Base-by-base conservation (phyloP, 805 yeast species). In the Candida golubevii region DNA sequence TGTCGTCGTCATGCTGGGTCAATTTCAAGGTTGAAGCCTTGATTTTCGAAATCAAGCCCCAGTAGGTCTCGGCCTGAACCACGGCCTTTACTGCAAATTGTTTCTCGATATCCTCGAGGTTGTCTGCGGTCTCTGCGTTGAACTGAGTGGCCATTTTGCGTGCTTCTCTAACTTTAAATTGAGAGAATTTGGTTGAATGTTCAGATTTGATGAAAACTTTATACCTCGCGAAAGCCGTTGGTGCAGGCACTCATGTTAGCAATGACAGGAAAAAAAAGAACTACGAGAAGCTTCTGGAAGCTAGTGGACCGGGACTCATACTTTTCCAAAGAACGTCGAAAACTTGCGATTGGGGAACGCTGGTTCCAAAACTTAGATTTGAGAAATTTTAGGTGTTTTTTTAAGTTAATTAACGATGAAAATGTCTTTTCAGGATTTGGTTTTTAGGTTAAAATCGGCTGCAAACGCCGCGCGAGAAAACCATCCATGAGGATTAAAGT, bases 71-170 rank as follows among this genome's bases (percentile, higher is more conserved):
- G 46, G 96, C 93, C 65, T 93, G 98, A 66, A 79, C 82, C 13
- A 93, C 99, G 6, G 98, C 99, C 67, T 85, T 88, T 47, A 93
- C 99, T 35, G 99, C 98, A 61, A 93, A 93, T 71, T 93, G 98
- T 76, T 82, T 88, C 68, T 93, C 99, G 59, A 93, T 88, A 58
- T 88, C 96, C 67, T 91, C 98, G 57, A 88, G 74, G 72, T 93
- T 93, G 49, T 93, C 97, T 37, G 99, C 97, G 47, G 75, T 77
- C 59, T 93, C 96, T 14, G 99, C 90, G 58, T 84, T 79, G 61
- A 88, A 88, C 46, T 65, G 66, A 13, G 69, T 58, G 36, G 67
- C 55, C 71, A 64, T 67, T 34, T 41, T 46, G 15, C 38, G 23
- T 18, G 23, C 23, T 18, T 18, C 23, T 18, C 23, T 18, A 18